Evolutionary conservation across 495 filamentous ascomycete genomes (phyloP), one percentile per base, ranked within the genome.

Genomic region (Bacidia gigantensis): DNA sequence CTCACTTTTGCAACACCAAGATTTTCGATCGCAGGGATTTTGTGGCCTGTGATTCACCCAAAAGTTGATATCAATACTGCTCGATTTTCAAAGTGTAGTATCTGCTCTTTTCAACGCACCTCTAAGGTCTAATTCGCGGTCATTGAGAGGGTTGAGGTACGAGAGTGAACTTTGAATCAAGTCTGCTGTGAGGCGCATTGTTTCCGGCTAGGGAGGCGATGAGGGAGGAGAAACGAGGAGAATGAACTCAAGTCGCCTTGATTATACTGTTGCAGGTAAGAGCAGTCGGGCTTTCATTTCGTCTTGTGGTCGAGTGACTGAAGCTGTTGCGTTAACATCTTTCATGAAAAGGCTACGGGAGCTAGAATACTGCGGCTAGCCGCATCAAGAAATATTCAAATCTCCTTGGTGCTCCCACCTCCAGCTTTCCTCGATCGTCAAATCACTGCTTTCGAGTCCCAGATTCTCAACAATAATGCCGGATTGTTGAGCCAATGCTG

Each of bases 71-170:
- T 89, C 81, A 93, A 90, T 77, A 77, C 70, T 83, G 83, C 78
- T 83, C 82, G 71, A 10, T 21, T 64, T 62, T 65, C 57, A 77
- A 82, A 78, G 83, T 88, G 88, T 84, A 95, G 87, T 82, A 93
- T 89, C 89, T 89, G 86, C 73, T 81, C 88, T 90, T 95, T 89
- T 86, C 87, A 83, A 89, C 88, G 83, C 81, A 99, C 93, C 93
- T 97, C 93, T 82, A 60, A 99, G 88, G 76, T 96, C 89, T 63
- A 99, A 78, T 78, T 99, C 93, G 63, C 93, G 87, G 74, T 99
- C 92, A 68, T 87, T 89, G 70, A 97, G 76, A 56, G 90, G 87
- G 73, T 97, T 97, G 63, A 96, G 85, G 80, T 94, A 99, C 66
- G 87, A 94, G 54, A 90, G 84, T 54, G 90, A 90, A 69, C 77